Evolutionary conservation across 1,284 basidiomycete species (phyloP), one percentile per base, ranked within the genome.

Genomic region (Coriolopsis trogii): DNA sequence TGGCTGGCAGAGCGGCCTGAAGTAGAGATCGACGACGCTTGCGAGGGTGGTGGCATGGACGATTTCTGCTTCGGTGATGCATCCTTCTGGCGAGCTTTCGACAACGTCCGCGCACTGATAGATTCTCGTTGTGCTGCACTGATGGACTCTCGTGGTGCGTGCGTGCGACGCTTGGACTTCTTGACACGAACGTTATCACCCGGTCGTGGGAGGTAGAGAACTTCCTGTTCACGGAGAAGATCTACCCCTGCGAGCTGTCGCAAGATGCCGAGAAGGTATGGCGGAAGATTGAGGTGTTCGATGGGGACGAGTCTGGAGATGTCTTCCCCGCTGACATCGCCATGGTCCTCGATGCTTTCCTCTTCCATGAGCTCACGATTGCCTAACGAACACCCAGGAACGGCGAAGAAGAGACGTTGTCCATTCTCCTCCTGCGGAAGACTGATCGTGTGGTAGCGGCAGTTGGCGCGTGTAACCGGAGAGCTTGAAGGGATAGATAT

Each of bases 361-460:
- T 83, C 76, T 26, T 75, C 62, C 68, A 86, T 84, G 31, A 86
- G 63, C 55, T 81, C 76, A 24, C 59, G 59, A 56, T 86, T 74
- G 25, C 74, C 75, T 37, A 87, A 73, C 15, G 84, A 80, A 57
- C 85, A 87, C 2, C 84, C 84, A 0, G 85, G 85, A 8, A 86
- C 82, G 21, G 85, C 73, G 67, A 87, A 87, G 56, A 59, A 76
- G 13, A 83, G 66, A 9, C 78, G 76, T 24, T 73, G 74, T 2
- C 77, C 77, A 36, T 72, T 70, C 51, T 82, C 79, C 43, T 77
- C 75, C 29, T 70, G 71, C 0, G 82, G 83, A 13, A 87, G 63
- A 56, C 81, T 84, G 62, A 87, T 82, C 51, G 77, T 81, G 62
- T 82, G 84, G 66, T 82, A 87, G 33, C 80, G 78, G 56, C 85